These are phyloP conservation scores for Rosa multiflora DNA, from an alignment of 306 rosid genomes.

Conservation along the genomic window DNA sequence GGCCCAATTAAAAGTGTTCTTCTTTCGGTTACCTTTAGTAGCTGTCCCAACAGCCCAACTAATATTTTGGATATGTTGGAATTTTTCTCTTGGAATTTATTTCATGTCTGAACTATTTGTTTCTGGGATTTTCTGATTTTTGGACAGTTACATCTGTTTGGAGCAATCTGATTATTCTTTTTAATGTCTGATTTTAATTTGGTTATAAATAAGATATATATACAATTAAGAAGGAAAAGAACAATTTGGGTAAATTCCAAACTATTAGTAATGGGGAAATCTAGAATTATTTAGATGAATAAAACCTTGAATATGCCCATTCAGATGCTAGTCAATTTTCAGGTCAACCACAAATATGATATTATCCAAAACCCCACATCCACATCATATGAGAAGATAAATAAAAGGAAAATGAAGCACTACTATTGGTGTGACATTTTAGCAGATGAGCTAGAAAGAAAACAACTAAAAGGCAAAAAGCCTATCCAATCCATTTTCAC, in stretches of 20 bases:
- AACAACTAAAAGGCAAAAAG: background rate
- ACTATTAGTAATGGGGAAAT: too few species aligned
- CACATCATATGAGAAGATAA: background rate
- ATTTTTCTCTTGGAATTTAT: background rate
- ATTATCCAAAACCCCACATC: constrained; percentile 5
- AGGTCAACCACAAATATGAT: background rate
- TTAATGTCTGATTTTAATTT: background rate
- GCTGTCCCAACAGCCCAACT: background rate
- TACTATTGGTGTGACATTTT: background rate
- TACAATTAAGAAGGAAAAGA: background rate
- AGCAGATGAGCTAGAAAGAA: background rate
- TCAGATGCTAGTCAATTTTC: background rate
- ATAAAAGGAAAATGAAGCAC: background rate
- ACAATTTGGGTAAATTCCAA: too few species aligned
- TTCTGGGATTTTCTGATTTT: background rate
- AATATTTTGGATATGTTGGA: background rate
- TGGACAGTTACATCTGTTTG: background rate
- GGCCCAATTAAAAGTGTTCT: background rate
- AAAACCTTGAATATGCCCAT: too few species aligned
- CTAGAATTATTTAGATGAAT: too few species aligned
- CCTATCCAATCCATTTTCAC: background rate
- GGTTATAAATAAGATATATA: background rate
- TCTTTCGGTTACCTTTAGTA: background rate
- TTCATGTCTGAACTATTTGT: background rate
- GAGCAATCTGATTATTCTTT: background rate